Conservation (phyloP, 2,329 filamentous ascomycete genomes). For the Teratosphaeria pseudoeucalypti region DNA sequence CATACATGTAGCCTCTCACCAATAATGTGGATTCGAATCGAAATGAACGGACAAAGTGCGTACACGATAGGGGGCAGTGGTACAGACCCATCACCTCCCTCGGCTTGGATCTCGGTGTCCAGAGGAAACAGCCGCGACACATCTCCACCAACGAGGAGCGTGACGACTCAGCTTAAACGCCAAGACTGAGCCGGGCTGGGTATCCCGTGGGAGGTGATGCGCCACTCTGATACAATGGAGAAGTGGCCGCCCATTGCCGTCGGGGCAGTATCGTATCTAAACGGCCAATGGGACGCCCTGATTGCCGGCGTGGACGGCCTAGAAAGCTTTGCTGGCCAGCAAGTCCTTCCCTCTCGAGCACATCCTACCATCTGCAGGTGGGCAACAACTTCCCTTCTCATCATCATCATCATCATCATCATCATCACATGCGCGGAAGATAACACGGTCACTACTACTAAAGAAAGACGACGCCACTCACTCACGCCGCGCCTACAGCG, state of each 20-base stretch:
- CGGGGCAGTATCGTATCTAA: not conserved
- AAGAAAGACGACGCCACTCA: not conserved
- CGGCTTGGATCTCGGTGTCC: not conserved
- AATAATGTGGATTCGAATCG: not conserved
- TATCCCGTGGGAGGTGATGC: not conserved
- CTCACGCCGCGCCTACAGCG: not conserved
- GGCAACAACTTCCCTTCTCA: not conserved
- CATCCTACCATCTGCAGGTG: not conserved
- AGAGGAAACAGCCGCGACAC: not conserved
- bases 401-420: too few relatives aligned
- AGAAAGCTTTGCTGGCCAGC: not conserved
- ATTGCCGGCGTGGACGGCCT: not conserved
- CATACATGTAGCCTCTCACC: not conserved
- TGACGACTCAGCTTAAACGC: not conserved
- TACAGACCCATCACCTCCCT: not conserved
- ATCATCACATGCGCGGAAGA: not conserved
- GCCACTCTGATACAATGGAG: not conserved
- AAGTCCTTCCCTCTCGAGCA: not conserved
- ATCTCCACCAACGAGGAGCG: not conserved
- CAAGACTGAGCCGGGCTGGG: not conserved
- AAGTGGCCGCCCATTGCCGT: not conserved
- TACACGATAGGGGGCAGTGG: not conserved
- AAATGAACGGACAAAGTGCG: not conserved
- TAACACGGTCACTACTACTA: not conserved
- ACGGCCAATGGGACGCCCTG: not conserved